Evolutionary conservation across 2,329 filamentous ascomycete species (phyloP), one percentile per base, ranked within the genome.

Genomic region (Fusarium euwallaceae): DNA sequence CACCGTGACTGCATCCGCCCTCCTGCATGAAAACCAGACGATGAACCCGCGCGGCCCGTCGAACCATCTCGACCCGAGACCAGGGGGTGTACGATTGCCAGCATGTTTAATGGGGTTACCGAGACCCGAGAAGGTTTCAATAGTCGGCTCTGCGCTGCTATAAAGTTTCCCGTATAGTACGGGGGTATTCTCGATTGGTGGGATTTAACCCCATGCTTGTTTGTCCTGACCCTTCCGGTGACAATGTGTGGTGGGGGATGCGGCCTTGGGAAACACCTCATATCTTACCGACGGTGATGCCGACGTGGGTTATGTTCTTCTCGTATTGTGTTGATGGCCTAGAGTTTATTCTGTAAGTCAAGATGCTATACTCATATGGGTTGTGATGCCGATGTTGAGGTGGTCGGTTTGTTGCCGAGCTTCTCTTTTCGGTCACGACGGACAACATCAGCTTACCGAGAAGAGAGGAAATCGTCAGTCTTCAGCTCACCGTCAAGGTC

Each of bases 21-120:
- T 39, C 34, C 5, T 55, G 60, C 60, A 53, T 51, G 20, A 36
- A 62, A 53, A 62, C 32, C 60, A 62, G 39, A 48, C 34, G 27
- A 62, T 53, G 48, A 53, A 53, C 22, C 34, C 60, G 60, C n/a
- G 39, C 29, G 36, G 36, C 14, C 56, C 43, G 32, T 63, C 27
- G 45, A 51, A 20, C 27, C 45, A 39, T 64, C 48, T 37, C 29
- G 10, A 55, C 34, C 53, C 39, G 22, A 17, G 10, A 6, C 48
- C 36, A 41, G 24, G 32, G 43, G 29, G 10, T 27, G 45, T 22
- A 32, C 29, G 29, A 32, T 39, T 20, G 8, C n/a, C 27, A 48
- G 20, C 41, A 45, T 20, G 58, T 37, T 37, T 39, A 45, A 36
- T 51, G 29, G 43, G 41, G 60, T 36, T 34, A 48, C 41, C 20